Evolutionary conservation across 2,329 filamentous ascomycete species (phyloP), one percentile per base, ranked within the genome.

Genomic region (Lasiodiplodia sp.): DNA sequence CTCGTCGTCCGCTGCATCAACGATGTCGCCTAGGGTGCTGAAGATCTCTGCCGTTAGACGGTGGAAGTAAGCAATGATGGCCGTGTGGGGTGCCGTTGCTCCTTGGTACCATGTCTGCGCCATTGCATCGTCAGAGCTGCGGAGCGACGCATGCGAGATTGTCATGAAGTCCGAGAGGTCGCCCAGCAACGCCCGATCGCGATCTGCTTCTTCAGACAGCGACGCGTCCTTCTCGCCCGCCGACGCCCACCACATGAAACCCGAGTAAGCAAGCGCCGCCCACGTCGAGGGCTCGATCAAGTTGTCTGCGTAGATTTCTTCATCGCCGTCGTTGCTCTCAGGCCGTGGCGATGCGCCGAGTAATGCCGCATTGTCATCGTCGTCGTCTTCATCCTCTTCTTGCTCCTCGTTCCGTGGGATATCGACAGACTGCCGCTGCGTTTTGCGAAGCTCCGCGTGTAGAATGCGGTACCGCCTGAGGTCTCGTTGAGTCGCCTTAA

Each of bases 401-500:
- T 69, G 72, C 51, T 44, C 52, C 57, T 70, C 55, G 53, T 34
- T 56, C 75, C 75, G 67, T 71, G 72, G 21, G 55, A 70, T 68
- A 21, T 76, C 72, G 70, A 55, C 71, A 58, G 70, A 77, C 72
- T 71, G 69, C 25, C 70, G 72, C 7, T 72, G 72, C 67, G 75
- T 77, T 70, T 72, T 80, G 74, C 72, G 77, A 55, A 76, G 75
- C 73, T 77, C 79, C 55, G 73, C 74, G 57, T 77, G 76, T 18
- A 80, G 71, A 37, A 79, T 72, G 66, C 75, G 77, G 72, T 77
- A 98, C 25, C 95, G 91, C 31, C 93, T 89, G 16, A 96, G 86
- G 78, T 99, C 96, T 51, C 96, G 90, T 77, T 97, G 95, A 0
- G 94, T 97, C 1, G 96, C 95, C 80, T 91, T 94, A 67, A 98